Base-by-base conservation (phyloP, 495 filamentous ascomycete genomes). In the Penicillium ochrochloron region DNA sequence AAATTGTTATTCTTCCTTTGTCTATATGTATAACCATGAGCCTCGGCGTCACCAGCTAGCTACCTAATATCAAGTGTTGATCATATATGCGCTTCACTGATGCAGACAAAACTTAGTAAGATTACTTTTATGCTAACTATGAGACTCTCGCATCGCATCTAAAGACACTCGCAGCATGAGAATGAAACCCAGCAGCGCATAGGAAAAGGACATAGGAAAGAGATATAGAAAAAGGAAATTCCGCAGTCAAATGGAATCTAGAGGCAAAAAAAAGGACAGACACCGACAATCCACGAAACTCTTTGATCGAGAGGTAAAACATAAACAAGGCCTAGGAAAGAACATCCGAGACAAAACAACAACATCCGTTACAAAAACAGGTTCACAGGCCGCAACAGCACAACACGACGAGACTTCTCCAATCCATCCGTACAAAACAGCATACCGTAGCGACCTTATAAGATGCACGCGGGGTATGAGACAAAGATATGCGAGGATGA, bases 401-500 rank as follows among this genome's bases (percentile, higher is more conserved):
- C 48, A 52, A 48, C 44, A 48, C 7, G 17, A 58, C 64, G 59
- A 53, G 34, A 66, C 37, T 67, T 71, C 60, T 68, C 70, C 66
- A 71, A 48, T 14, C 44, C 44, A 70, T 73, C 48, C 48, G 25
- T 52, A 31, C 48, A 52, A 52, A 31, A 52, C 48, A 52, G 25
- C 48, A 52, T 31, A 52, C 75, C 72, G 71, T 69, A 65, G 71
- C 70, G 70, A 70, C 65, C 25, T 57, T 65, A 69, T 62, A 70
- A 66, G 68, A 74, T 73, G 72, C 72, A 76, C 66, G 69, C 61
- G 66, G 73, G 72, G 70, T 76, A 77, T 74, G 73, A 71, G 66
- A 71, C 63, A 64, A 62, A 52, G 53, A 65, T 64, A 71, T 63
- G 59, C 57, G 57, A 67, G 53, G 59, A 68, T 42, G 64, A 60